Evolutionary conservation across 176 grass and related monocot genomes (phyloP).

Genomic region (Microstegium vimineum): DNA sequence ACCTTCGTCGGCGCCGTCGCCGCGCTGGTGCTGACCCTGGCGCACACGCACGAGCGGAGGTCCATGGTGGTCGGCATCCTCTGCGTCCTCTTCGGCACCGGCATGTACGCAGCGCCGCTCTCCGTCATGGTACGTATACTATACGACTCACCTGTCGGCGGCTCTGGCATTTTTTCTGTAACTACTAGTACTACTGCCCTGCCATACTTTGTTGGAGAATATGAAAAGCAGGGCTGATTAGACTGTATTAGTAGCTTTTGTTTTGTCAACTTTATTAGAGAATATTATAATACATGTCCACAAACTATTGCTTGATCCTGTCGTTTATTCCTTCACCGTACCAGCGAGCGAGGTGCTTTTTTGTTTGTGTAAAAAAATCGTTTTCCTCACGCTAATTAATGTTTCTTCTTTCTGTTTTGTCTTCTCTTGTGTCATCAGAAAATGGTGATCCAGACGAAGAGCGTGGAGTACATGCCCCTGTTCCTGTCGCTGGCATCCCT

Average conservation of each 20-base stretch:
- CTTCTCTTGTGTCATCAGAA: constrained; percentile 10
- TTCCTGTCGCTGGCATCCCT: constrained; percentile 79
- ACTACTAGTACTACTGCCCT: not conserved
- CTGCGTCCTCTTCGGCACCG: constrained; percentile 81
- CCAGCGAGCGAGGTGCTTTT: too few relatives aligned
- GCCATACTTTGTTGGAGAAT: not conserved
- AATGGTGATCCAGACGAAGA: constrained; percentile 98
- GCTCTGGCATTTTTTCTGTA: not conserved
- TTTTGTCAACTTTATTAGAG: not conserved
- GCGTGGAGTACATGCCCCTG: constrained; percentile 97
- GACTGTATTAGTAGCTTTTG: not conserved
- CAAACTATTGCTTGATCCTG: too few relatives aligned
- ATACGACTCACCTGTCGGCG: too few relatives aligned
- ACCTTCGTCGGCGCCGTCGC: constrained; percentile 58
- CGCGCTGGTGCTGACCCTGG: constrained; percentile 51
- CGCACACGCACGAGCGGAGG: constrained; percentile 51
- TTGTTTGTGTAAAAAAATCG: too few relatives aligned
- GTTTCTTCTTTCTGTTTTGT: not conserved
- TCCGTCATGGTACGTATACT: constrained; percentile 91
- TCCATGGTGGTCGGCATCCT: constrained; percentile 93
- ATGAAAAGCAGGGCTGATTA: not conserved
- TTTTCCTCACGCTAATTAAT: too few relatives aligned
- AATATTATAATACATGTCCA: not conserved
- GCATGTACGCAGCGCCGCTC: constrained; percentile 92
- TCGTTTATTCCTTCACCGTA: too few relatives aligned